phyloP scores from a whole-genome alignment of 2,329 filamentous ascomycete genomes.

The Sclerotinia subarctica region DNA sequence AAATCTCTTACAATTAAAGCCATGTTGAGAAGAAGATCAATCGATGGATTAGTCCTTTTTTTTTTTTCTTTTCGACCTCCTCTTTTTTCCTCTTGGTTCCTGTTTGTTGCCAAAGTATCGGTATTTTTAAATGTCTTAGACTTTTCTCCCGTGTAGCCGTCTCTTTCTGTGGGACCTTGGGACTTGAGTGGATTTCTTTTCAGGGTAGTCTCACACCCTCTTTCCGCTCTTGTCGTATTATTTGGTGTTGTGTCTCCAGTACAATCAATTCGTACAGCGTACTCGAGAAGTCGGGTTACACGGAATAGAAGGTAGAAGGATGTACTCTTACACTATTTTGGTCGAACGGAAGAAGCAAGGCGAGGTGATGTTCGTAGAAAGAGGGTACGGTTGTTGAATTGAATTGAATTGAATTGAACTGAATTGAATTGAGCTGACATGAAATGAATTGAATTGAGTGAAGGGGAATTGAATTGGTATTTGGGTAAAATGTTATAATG shows the following conservation, averaged over 20 bases:
- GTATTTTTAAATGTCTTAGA: slow-evolving; percentile 6
- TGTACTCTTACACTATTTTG: neutral
- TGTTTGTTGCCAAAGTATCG: slow-evolving; percentile 2
- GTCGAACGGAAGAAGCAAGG: neutral
- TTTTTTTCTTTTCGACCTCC: neutral
- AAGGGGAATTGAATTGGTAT: neutral
- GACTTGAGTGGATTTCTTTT: neutral
- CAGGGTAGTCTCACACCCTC: neutral
- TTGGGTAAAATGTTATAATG: too few relatives aligned
- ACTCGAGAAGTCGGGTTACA: neutral
- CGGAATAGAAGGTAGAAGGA: neutral
- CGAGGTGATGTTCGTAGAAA: neutral
- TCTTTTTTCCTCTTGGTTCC: neutral
- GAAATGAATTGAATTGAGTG: neutral
- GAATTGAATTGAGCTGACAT: neutral
- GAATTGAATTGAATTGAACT: neutral
- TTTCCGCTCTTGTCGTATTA: neutral
- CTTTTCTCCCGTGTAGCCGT: neutral
- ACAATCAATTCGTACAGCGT: neutral
- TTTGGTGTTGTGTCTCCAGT: neutral
- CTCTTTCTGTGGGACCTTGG: slow-evolving; percentile 10
- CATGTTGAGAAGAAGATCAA: slow-evolving; percentile 31
- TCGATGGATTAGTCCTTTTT: neutral
- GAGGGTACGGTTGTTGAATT: neutral
- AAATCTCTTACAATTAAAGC: slow-evolving; percentile 37